Conservation (phyloP, 2,329 filamentous ascomycete species). For the Hypoxylon sp. region DNA sequence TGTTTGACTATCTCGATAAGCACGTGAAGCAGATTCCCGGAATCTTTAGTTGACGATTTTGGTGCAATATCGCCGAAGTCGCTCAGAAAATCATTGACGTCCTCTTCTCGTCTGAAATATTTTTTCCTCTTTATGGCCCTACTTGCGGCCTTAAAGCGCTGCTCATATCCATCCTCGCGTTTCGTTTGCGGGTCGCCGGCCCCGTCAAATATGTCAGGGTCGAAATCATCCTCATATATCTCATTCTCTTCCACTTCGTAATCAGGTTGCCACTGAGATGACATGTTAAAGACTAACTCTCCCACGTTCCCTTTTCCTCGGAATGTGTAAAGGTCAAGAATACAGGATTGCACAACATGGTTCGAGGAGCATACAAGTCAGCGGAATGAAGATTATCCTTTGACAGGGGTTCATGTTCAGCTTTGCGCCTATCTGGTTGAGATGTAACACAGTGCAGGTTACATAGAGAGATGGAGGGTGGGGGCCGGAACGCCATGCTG, state of each 20-base stretch:
- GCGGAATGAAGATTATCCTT: too few species aligned
- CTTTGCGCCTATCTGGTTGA: too few species aligned
- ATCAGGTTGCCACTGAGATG: not conserved
- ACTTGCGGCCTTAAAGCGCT: slow-evolving; percentile 2
- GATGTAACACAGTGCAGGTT: too few species aligned
- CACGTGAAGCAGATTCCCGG: slow-evolving; percentile 8
- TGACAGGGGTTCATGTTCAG: too few species aligned
- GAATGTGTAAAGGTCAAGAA: not conserved
- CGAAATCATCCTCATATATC: slow-evolving; percentile 9
- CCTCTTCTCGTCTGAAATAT: not conserved
- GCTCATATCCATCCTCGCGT: not conserved
- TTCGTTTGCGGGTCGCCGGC: not conserved
- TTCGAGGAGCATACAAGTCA: not conserved
- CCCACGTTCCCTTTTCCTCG: not conserved
- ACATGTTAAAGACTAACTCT: not conserved
- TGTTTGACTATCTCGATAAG: slow-evolving; percentile 18
- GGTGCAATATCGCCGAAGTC: not conserved
- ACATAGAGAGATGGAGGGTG: too few species aligned
- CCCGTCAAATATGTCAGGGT: slow-evolving; percentile 2
- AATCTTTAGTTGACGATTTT: not conserved
- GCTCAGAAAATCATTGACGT: not conserved
- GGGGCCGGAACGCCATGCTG: too few species aligned
- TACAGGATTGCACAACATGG: not conserved
- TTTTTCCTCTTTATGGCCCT: slow-evolving; percentile 12
- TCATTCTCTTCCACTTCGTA: not conserved